A percentile compares a stretch with the other conserved stretches of the same genome.
Evolutionary conservation across 352 stramenopile genomes (phyloP).

Genomic region (Pythium chondricola): DNA sequence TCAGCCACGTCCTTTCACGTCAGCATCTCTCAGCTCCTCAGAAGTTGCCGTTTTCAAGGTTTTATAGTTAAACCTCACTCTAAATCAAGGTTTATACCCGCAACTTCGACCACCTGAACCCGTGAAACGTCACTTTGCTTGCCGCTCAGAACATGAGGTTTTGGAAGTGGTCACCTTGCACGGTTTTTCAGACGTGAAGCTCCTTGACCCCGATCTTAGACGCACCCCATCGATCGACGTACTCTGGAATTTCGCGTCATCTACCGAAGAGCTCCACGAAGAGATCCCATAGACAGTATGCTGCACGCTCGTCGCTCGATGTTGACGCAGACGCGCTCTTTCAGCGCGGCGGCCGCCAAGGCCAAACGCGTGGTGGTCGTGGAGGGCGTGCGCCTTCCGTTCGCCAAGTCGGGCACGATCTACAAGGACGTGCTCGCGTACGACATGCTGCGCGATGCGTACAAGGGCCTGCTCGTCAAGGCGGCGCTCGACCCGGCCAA

Average conservation of each 20-base stretch:
- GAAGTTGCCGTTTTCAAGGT: slow-evolving; percentile 19
- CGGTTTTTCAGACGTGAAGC: slow-evolving; percentile 8
- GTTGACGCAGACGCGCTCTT: slow-evolving; percentile 30
- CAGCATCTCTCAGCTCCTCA: slow-evolving; percentile 8
- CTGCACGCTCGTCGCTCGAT: slow-evolving; percentile 22
- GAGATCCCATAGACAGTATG: too few species aligned
- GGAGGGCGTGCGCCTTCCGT: slow-evolving; percentile 92
- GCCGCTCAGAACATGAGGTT: neutral
- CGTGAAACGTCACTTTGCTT: neutral
- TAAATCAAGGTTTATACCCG: slow-evolving; percentile 1
- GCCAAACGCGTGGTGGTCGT: slow-evolving; percentile 89
- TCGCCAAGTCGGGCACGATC: slow-evolving; percentile 92
- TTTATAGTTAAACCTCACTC: slow-evolving; percentile 7
- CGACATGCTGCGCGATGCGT: slow-evolving; percentile 94
- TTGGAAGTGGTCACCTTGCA: neutral
- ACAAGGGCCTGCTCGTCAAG: slow-evolving; percentile 94
- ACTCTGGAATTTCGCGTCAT: slow-evolving; percentile 17
- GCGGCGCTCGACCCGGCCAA: slow-evolving; percentile 92
- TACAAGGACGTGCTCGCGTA: slow-evolving; percentile 97
- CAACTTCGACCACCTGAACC: slow-evolving; percentile 7
- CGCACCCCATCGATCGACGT: neutral
- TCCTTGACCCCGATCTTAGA: neutral
- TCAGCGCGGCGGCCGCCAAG: slow-evolving; percentile 27
- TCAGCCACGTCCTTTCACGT: slow-evolving; percentile 14
- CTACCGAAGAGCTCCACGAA: neutral